phyloP scores from a whole-genome alignment of 345 rosid genomes.

The Draba incana region DNA sequence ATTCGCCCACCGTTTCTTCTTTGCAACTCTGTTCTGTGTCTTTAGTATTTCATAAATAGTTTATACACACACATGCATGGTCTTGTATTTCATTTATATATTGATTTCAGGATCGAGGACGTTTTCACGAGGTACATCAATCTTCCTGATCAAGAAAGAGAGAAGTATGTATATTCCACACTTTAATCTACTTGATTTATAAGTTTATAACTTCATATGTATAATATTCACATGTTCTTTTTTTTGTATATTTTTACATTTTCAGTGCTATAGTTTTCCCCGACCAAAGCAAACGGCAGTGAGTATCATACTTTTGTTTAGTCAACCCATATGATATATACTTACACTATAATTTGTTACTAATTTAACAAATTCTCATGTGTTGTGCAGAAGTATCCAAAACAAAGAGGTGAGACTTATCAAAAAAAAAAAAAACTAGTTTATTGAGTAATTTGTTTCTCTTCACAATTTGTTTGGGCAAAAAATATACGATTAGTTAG shows the following conservation, averaged over 20 bases:
- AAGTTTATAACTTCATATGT: neutral
- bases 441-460: constrained; percentile 2
- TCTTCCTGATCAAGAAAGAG: constrained; percentile 72
- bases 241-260: neutral
- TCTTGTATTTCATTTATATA: constrained; percentile 6
- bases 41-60: neutral
- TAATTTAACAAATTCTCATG: neutral
- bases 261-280: constrained; percentile 59
- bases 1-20: neutral
- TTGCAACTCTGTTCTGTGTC: neutral
- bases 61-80: neutral
- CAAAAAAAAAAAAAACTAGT: neutral
- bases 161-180: constrained; percentile 46
- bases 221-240: neutral
- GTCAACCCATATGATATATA: neutral
- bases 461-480: neutral
- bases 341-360: neutral
- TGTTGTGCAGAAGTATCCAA: constrained; percentile 49
- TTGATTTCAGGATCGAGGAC: constrained; percentile 61
- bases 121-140: constrained; percentile 65
- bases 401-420: constrained; percentile 59
- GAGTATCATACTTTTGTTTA: constrained; percentile 4
- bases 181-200: constrained; percentile 3
- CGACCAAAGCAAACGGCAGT: constrained; percentile 42
- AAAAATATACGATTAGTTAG: no score